phyloP scores from a whole-genome alignment of 257 asterid species.

The Capsicum pubescens region DNA sequence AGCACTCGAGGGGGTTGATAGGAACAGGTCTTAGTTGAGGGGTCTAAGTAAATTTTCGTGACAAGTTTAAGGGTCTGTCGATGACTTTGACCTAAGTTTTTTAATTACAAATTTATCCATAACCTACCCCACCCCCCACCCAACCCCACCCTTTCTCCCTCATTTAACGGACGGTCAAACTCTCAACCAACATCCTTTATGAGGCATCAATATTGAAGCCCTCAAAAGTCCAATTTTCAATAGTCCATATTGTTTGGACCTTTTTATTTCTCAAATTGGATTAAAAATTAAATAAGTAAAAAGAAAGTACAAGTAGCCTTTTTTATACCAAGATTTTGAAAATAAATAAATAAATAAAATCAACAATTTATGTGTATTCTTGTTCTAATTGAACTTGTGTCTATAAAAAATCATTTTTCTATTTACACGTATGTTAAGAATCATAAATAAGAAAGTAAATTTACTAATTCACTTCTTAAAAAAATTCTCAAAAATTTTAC shows the following conservation, averaged over 20 bases:
- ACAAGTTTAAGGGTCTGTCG: too few relatives aligned
- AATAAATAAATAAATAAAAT: not conserved
- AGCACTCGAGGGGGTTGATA: too few relatives aligned
- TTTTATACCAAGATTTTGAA: not conserved
- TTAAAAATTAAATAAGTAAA: not conserved
- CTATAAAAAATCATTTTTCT: not conserved
- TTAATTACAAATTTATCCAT: slow-evolving; percentile 24
- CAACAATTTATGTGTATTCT: not conserved
- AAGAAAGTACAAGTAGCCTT: not conserved
- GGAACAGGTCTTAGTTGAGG: too few relatives aligned
- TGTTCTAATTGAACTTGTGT: not conserved
- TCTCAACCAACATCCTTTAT: slow-evolving; percentile 45
- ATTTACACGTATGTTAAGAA: too few relatives aligned
- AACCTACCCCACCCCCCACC: not conserved
- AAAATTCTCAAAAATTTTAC: too few relatives aligned
- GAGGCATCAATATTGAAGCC: slow-evolving; percentile 19
- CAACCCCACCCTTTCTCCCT: not conserved
- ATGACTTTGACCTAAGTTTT: not conserved
- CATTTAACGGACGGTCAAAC: slow-evolving; percentile 40
- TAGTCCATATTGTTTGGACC: slow-evolving; percentile 7
- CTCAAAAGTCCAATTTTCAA: not conserved
- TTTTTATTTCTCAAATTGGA: not conserved
- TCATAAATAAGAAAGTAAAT: too few relatives aligned
- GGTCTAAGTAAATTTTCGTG: too few relatives aligned
- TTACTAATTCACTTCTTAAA: too few relatives aligned